Conservation (phyloP, 345 rosid species). For the Corymbia maculata region DNA sequence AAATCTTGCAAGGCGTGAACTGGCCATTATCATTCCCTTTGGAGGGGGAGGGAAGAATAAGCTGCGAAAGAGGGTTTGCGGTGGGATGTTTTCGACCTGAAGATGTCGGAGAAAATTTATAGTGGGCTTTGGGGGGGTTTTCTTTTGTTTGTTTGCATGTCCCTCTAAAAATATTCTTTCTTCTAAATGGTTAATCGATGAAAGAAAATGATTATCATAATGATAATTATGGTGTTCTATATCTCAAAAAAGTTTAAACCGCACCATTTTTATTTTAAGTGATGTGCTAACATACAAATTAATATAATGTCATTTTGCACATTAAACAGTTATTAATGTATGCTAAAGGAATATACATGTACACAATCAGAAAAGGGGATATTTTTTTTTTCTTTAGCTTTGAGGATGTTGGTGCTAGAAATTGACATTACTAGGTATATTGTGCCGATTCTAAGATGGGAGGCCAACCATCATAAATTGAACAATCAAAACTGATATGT, state of each 20-base stretch:
- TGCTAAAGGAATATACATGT: background rate
- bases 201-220: background rate
- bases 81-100: background rate
- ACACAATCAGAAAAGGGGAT: background rate
- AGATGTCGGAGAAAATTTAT: background rate
- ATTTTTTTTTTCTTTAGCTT: background rate
- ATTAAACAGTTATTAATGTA: background rate
- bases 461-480: background rate
- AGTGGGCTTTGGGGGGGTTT: background rate
- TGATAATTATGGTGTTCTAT: background rate
- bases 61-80: background rate
- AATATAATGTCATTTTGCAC: background rate
- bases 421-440: background rate
- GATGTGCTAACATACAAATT: background rate
- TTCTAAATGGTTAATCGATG: background rate
- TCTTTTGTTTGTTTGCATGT: background rate
- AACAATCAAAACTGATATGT: background rate
- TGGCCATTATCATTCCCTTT: constrained; percentile 35
- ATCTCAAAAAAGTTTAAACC: background rate
- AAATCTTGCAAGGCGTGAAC: constrained; percentile 48
- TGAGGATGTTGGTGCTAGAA: background rate
- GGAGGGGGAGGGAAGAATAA: background rate
- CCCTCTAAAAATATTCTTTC: background rate
- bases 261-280: background rate
- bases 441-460: background rate